A percentile compares a stretch with the other conserved stretches of the same genome.
Evolutionary conservation across 2,329 filamentous ascomycete genomes (phyloP).

Genomic region (Microcyclosporella mali): DNA sequence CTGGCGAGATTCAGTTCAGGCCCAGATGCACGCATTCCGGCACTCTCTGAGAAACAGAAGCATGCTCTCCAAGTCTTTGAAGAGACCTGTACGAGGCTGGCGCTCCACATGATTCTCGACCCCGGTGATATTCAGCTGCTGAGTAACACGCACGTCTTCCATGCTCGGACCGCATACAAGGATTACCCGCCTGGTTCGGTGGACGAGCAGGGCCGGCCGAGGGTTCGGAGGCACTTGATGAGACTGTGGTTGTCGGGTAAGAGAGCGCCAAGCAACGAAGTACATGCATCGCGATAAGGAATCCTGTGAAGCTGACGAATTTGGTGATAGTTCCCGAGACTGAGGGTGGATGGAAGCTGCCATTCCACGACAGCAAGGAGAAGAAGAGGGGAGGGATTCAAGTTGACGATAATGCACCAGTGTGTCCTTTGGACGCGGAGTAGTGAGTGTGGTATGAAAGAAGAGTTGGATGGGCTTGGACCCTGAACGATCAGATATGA

Average conservation of each 20-base stretch:
- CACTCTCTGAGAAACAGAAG: slow-evolving; percentile 62
- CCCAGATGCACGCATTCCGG: slow-evolving; percentile 59
- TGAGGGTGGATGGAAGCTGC: slow-evolving; percentile 79
- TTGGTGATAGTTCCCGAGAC: slow-evolving; percentile 55
- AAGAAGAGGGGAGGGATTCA: slow-evolving; percentile 86
- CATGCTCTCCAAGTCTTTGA: slow-evolving; percentile 66
- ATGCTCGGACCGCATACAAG: slow-evolving; percentile 74
- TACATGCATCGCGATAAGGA: no score
- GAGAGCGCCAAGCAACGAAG: no score
- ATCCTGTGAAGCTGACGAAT: no score
- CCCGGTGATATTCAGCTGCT: slow-evolving; percentile 86
- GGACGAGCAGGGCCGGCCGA: slow-evolving; percentile 37
- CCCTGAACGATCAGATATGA: no score
- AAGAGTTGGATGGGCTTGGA: no score
- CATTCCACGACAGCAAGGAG: slow-evolving; percentile 72
- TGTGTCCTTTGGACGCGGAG: slow-evolving; percentile 69
- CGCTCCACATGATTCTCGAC: slow-evolving; percentile 79
- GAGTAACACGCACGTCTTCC: slow-evolving; percentile 71
- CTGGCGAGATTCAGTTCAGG: slow-evolving; percentile 65
- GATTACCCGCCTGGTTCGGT: slow-evolving; percentile 52
- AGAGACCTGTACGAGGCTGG: slow-evolving; percentile 64
- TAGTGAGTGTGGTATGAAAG: slow-evolving; percentile 36
- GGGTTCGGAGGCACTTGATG: slow-evolving; percentile 70
- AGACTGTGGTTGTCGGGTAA: slow-evolving; percentile 65
- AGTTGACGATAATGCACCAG: slow-evolving; percentile 70